phyloP scores from a whole-genome alignment of 371 early-diverging fungal genomes.

The Fennellomyces sp. region DNA sequence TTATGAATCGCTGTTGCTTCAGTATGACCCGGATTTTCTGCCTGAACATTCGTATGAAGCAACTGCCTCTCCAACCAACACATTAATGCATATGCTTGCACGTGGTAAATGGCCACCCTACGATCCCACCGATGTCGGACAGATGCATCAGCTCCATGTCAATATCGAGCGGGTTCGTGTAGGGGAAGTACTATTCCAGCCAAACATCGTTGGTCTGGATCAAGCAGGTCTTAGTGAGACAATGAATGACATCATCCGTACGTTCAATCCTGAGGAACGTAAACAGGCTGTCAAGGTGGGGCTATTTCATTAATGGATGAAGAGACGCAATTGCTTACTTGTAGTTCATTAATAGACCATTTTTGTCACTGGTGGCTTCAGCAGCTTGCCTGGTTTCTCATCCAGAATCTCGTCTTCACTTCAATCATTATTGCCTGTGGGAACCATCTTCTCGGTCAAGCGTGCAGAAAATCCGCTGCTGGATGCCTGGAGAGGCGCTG shows the following conservation, averaged over 20 bases:
- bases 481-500: slow-evolving; percentile 90
- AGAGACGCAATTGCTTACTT: neutral
- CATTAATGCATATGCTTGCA: slow-evolving; percentile 50
- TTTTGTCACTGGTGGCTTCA: slow-evolving; percentile 82
- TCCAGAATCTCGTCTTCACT: slow-evolving; percentile 66
- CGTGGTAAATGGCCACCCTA: slow-evolving; percentile 63
- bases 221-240: slow-evolving; percentile 86
- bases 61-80: slow-evolving; percentile 49
- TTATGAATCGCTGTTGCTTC: slow-evolving; percentile 70
- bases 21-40: slow-evolving; percentile 76
- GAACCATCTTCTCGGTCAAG: slow-evolving; percentile 59
- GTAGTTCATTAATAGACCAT: slow-evolving; percentile 55
- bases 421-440: slow-evolving; percentile 64
- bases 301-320: neutral
- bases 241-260: slow-evolving; percentile 66
- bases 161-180: slow-evolving; percentile 89
- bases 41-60: slow-evolving; percentile 55
- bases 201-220: slow-evolving; percentile 83
- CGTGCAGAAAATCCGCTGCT: slow-evolving; percentile 71
- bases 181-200: slow-evolving; percentile 89
- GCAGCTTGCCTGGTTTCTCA: slow-evolving; percentile 63
- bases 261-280: slow-evolving; percentile 53
- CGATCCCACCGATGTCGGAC: slow-evolving; percentile 68
- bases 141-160: slow-evolving; percentile 80
- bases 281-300: slow-evolving; percentile 51